These are phyloP conservation scores for Aspergillus brasiliensis DNA, from an alignment of 2,329 filamentous ascomycete genomes.

Conservation along the genomic window DNA sequence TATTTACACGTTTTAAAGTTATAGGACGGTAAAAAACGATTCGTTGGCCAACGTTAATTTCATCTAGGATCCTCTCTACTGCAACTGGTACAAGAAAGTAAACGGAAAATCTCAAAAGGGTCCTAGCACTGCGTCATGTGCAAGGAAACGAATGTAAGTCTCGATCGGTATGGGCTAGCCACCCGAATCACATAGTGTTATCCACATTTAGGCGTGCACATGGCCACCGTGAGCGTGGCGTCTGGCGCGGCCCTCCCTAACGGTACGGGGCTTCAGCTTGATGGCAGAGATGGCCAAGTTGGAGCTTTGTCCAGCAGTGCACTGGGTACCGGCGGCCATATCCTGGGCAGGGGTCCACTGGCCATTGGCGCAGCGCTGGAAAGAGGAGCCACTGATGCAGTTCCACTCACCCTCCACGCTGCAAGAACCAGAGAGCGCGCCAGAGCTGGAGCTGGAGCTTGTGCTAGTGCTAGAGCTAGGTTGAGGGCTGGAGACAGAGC, in stretches of 20 bases:
- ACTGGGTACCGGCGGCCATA: slow-evolving; percentile 59
- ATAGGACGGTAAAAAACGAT: background rate
- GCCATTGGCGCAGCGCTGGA: slow-evolving; percentile 65
- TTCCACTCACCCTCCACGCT: slow-evolving; percentile 59
- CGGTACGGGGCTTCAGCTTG: slow-evolving; percentile 26
- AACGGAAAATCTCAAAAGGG: slow-evolving; percentile 9
- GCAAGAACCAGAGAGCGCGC: slow-evolving; percentile 50
- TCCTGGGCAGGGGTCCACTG: slow-evolving; percentile 53
- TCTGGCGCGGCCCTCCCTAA: slow-evolving; percentile 33
- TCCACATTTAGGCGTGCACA: slow-evolving; percentile 25
- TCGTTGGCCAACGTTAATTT: background rate
- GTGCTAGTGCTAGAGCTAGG: background rate
- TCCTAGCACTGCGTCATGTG: background rate
- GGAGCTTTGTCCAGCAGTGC: slow-evolving; percentile 42
- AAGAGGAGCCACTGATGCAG: slow-evolving; percentile 58
- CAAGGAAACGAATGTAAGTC: slow-evolving; percentile 17
- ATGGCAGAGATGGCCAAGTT: slow-evolving; percentile 29
- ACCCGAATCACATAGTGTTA: slow-evolving; percentile 22
- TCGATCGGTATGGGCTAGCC: background rate
- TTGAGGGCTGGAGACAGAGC: slow-evolving; percentile 20
- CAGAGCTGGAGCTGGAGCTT: slow-evolving; percentile 27
- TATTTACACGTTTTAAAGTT: too few species aligned
- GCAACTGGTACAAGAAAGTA: slow-evolving; percentile 10
- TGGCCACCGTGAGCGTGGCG: slow-evolving; percentile 25
- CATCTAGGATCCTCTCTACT: background rate